Evolutionary conservation across 805 yeast genomes (phyloP), one percentile per base, ranked within the genome.

Genomic region (Candida maesae): DNA sequence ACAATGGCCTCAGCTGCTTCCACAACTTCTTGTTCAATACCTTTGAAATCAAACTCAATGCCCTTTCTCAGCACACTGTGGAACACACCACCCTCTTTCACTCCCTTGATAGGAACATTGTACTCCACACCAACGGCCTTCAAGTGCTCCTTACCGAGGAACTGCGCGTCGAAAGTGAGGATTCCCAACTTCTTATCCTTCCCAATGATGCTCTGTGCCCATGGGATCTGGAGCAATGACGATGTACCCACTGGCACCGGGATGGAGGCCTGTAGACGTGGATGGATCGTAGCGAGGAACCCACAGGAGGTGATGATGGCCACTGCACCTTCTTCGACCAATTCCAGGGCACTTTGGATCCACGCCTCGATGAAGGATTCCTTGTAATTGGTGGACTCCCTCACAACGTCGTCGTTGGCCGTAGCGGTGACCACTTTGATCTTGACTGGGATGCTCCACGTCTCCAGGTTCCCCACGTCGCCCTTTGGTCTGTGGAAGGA

Each of bases 221-320:
- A 41, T 8, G 69, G 63, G 33, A 64, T 50, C 38, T 64, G 67
- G 14, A 63, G 32, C 17, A 64, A 42, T 6, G 64, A 46, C 32
- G 62, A 56, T 2, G 66, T 56, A 8, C 60, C 66, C 15, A 65
- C 54, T 17, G 69, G 68, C 18, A 63, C 56, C 1, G 56, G 50
- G n/a, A 60, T 50, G 42, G 49, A 44, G 0, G 47, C 43, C n/a
- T 57, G 55, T 6, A 63, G 29, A 10, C 49, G 41, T 13, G 50
- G 41, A 26, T 64, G 67, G 10, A 58, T 30, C 8, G 59, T 58
- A 2, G 66, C 64, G 7, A 64, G 47, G 42, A 64, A 64, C 13
- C 67, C 67, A 48, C 68, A 64, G 4, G 65, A 59, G 4, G 67
- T 61, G 16, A 61, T 54, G 6, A 62, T 45, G 14, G 66, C 67